Base-by-base conservation (phyloP, 2,329 filamentous ascomycete genomes). In the Penicillium thymicola region DNA sequence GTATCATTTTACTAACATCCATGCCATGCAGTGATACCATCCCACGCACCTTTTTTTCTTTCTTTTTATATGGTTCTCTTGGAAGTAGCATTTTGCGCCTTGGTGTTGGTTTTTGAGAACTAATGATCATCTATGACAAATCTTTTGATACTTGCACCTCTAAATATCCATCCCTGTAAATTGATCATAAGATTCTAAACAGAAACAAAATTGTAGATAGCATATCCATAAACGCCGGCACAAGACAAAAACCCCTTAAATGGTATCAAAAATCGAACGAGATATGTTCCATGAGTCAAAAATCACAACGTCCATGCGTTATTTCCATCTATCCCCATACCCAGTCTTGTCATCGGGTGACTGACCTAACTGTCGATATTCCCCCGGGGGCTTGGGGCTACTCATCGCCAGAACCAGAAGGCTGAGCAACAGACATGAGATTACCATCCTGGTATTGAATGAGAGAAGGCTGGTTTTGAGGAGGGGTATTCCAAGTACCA, bases 401-500 rank as follows among this genome's bases (percentile, higher is more conserved):
- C 32, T 46, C 57, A 10, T 54, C 18, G 5, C 34, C 21, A 45
- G 52, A 8, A 16, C 28, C 11, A 41, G 54, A 21, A n/a, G 49
- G 42, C n/a, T 38, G 54, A 46, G 40, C 23, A 21, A 53, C 37
- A 30, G 56, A 45, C 21, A 47, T 38, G 4, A 42, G 41, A n/a
- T 54, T 53, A 13, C 50, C 45, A 21, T 54, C 49, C 18, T 54
- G 55, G 53, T 62, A 63, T 4, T 48, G 44, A 8, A 59, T 16
- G 16, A 52, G 40, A 34, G 63, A 14, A 38, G 57, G 27, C 21
- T 57, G 54, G 13, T n/a, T 45, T 11, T 63, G 41, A 1, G 71
- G 52, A 27, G 59, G 49, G 7, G 65, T 47, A 49, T 59, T 63
- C 71, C 70, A 74, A 37, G 60, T 58, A 28, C 67, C 69, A 21